Evolutionary conservation across 2,329 filamentous ascomycete species (phyloP).

Genomic region (Fusarium luffae): DNA sequence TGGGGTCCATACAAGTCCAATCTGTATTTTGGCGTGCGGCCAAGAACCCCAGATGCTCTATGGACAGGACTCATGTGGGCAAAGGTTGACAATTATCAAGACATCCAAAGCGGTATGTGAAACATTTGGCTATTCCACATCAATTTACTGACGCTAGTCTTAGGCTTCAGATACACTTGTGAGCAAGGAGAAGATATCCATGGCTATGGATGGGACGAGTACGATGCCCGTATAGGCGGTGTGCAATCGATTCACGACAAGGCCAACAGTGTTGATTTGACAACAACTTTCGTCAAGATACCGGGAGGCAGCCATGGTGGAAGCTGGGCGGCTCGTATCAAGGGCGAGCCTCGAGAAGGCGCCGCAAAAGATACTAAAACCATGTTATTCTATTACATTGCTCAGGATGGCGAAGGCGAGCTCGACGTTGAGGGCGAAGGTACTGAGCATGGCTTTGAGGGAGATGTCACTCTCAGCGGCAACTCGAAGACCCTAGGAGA

Average conservation of each 20-base stretch:
- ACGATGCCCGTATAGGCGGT: conserved; percentile 88
- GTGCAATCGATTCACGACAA: conserved; percentile 91
- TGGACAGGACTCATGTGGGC: conserved; percentile 90
- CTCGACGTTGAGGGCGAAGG: conserved; percentile 68
- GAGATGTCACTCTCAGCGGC: conserved; percentile 77
- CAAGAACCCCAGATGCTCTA: conserved; percentile 83
- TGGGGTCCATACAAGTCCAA: conserved; percentile 98
- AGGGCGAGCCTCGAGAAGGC: conserved; percentile 79
- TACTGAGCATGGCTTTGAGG: conserved; percentile 62
- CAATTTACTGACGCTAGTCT: conserved; percentile 6
- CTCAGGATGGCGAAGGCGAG: conserved; percentile 77
- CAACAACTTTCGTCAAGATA: conserved; percentile 92
- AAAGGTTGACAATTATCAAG: conserved; percentile 80
- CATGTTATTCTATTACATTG: conserved; percentile 83
- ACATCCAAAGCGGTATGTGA: conserved; percentile 76
- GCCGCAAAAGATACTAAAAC: conserved; percentile 75
- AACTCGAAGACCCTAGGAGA: conserved; percentile 77
- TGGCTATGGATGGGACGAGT: conserved; percentile 98
- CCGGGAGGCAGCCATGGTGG: conserved; percentile 87
- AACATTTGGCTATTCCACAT: neutral
- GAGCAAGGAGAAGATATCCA: conserved; percentile 95
- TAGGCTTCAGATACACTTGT: conserved; percentile 92
- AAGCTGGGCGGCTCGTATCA: conserved; percentile 91
- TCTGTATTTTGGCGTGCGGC: conserved; percentile 90
- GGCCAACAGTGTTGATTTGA: conserved; percentile 88